Evolutionary conservation across 371 early-diverging fungal species (phyloP), one percentile per base, ranked within the genome.

Genomic region (Dinochytrium kinnereticum): DNA sequence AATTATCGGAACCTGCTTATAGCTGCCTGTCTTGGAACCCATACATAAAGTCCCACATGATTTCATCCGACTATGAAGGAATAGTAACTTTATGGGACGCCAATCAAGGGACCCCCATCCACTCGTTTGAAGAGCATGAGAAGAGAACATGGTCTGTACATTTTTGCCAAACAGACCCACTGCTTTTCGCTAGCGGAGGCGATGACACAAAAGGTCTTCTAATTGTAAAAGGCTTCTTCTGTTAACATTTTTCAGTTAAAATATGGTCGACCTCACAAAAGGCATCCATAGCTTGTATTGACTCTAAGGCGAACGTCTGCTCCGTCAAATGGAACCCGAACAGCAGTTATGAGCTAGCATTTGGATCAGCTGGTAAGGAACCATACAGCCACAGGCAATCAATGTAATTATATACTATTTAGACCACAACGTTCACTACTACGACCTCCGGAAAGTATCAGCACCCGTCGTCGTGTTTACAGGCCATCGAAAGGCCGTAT

Each of bases 131-230:
- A 68, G 97, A 97, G 75, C 97, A 97, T 77, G 94, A 92, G 69
- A 90, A 90, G 76, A 87, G 97, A 5, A 89, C 92, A 2, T 97
- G 96, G 96, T 92, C 94, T 70, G 93, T 96, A 15, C 95, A 96
- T 78, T 94, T 92, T 72, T 89, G 89, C 51, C 71, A 81, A 13
- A 85, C 82, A 19, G 93, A 96, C 73, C 96, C 96, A 3, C 90
- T 87, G 2, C 83, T 89, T 10, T 74, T 95, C 44, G 95, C 94
- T 36, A 92, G 92, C 70, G 95, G 94, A 1, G 92, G 96, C 79
- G 97, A 97, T 76, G 97, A 97, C 77, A 80, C 91, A 15, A 88
- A 87, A 77, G 85, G 86, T 86, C 26, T 28, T 53, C 50, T 51
- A 30, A n/a, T 19, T 30, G 34, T 71, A 21, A 38, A 34, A 30